Evolutionary conservation across 2,329 filamentous ascomycete species (phyloP), one percentile per base, ranked within the genome.

Genomic region (Exophiala sp.): DNA sequence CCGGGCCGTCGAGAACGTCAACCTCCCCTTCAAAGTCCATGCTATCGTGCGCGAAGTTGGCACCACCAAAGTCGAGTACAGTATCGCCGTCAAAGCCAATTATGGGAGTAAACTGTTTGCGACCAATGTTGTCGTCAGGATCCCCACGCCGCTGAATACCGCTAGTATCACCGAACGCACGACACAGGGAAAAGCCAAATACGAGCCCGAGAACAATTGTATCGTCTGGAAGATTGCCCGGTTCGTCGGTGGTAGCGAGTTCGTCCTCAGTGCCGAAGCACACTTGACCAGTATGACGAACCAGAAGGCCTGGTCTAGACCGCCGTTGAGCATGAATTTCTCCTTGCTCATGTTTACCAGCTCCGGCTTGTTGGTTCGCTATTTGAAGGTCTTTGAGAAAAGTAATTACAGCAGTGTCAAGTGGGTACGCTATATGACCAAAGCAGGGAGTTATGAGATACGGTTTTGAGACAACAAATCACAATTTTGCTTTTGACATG

Each of bases 371-470:
- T 66, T 98, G 58, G 93, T 98, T 50, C 77, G 94, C 43, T 98
- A 98, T 68, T 72, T 98, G 50, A 98, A 98, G 72, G 93, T 98
- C 1, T 98, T 98, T 73, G 93, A 98, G 74, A 98, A 98, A 82
- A 93, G 81, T 70, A 97, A 97, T 70, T 98, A 98, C 68, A 94
- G 87, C 56, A 95, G 89, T 65, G 93, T 98, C 42, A 98, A 98
- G 70, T 98, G 93, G 93, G 93, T 98, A 62, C 77, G 93, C 62
- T 98, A 98, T 70, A 97, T 98, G 93, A 98, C 93, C 14, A 82
- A 91, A 59, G 93, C 91, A 13, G 93, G 93, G 22, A 96, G 89
- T 69, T 98, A 98, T 69, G 93, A 98, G 73, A 95, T 98, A 66
- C 78, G 89, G 84, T 94, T 61, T 34, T 61, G 35, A 55, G 34